Conservation (phyloP, 1,139 yeast species). For the Geotrichum citri-aurantii region DNA sequence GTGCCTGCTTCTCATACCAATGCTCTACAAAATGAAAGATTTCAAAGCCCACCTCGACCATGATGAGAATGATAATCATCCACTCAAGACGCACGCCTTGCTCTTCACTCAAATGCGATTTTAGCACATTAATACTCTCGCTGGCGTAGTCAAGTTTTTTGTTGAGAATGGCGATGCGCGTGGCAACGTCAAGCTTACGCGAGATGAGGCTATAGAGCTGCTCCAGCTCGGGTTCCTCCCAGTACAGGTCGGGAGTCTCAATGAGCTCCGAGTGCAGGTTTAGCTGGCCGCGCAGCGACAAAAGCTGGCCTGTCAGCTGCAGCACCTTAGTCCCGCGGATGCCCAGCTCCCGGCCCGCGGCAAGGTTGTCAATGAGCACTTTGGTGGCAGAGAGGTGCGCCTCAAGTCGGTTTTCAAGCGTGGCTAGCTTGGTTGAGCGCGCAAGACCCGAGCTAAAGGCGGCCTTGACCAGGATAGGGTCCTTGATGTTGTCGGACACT, state of each 20-base stretch:
- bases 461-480: conserved; percentile 65
- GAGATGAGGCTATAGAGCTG: conserved; percentile 66
- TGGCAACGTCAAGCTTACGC: conserved; percentile 63
- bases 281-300: conserved; percentile 70
- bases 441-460: conserved; percentile 88
- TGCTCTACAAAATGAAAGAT: conserved; percentile 54
- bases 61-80: conserved; percentile 75
- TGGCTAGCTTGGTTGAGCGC: conserved; percentile 76
- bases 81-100: conserved; percentile 76
- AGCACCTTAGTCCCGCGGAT: conserved; percentile 57
- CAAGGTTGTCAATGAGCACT: conserved; percentile 56
- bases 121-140: conserved; percentile 75
- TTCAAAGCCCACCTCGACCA: conserved; percentile 82
- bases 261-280: conserved; percentile 83
- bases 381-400: conserved; percentile 58
- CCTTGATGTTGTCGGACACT: conserved; percentile 48
- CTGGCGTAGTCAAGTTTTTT: conserved; percentile 84
- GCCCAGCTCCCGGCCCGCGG: conserved; percentile 54
- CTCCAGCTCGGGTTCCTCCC: conserved; percentile 87
- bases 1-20: conserved; percentile 23
- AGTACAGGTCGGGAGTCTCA: conserved; percentile 87
- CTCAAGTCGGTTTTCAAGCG: conserved; percentile 68
- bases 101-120: conserved; percentile 69
- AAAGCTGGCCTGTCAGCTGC: conserved; percentile 64
- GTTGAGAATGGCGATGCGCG: conserved; percentile 72